Percentiles rank a stretch among this genome's conserved stretches.
Conservation (phyloP, 2,329 filamentous ascomycete species). For the Ceratocystis huliohia region DNA sequence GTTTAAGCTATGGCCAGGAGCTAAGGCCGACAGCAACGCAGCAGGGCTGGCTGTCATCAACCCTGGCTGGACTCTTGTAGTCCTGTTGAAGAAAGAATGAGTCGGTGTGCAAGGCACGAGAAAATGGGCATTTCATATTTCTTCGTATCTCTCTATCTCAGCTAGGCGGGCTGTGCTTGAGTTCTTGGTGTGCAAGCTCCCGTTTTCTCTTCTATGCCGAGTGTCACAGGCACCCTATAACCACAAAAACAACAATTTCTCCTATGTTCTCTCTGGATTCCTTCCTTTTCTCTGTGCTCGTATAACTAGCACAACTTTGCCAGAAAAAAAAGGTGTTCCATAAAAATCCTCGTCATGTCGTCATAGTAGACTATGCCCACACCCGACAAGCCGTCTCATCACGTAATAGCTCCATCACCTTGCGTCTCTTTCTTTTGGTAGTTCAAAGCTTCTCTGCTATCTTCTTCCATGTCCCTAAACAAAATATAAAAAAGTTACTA, state of each 20-base stretch:
- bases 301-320: not conserved
- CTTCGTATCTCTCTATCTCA: not conserved
- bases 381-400: not conserved
- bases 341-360: not conserved
- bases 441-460: not conserved
- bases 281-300: not conserved
- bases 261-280: not conserved
- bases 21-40: not conserved
- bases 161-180: not conserved
- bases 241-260: no score
- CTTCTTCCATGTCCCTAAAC: not conserved
- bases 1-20: not conserved
- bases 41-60: no score
- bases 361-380: not conserved
- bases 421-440: not conserved
- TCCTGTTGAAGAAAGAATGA: not conserved
- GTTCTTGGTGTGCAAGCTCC: not conserved
- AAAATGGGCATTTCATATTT: not conserved
- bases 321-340: not conserved
- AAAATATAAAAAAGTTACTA: not conserved
- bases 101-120: not conserved
- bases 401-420: not conserved
- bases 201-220: not conserved
- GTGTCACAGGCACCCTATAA: no score
- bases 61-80: not conserved